Evolutionary conservation across 176 grass and related monocot species (phyloP).

Genomic region (Triticum aestivum): DNA sequence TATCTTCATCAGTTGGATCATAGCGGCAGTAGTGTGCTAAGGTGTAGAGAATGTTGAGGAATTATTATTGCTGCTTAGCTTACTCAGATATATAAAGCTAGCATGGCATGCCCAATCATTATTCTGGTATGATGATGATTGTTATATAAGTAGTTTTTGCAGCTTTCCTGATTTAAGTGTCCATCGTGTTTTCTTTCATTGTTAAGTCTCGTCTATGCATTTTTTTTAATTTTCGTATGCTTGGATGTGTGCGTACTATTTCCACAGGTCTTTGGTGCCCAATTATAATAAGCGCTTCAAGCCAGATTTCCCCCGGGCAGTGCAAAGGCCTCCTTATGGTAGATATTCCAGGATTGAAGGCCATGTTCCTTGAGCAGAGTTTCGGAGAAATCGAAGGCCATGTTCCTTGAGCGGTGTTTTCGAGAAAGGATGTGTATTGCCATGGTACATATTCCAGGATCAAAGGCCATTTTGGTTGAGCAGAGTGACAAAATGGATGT

Average conservation of each 20-base stretch:
- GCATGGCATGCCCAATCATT: not conserved
- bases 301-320: constrained; percentile 34
- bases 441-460: constrained; percentile 45
- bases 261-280: constrained; percentile 30
- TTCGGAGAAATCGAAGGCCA: constrained; percentile 19
- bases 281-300: constrained; percentile 59
- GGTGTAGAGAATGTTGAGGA: not conserved
- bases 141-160: not conserved
- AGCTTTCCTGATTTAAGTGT: not conserved
- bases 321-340: constrained; percentile 52
- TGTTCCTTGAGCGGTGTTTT: constrained; percentile 36
- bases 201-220: not conserved
- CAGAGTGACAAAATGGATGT: not conserved
- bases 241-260: constrained; percentile 4
- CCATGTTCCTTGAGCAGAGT: constrained; percentile 41
- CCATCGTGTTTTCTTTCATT: not conserved
- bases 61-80: not conserved
- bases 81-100: not conserved
- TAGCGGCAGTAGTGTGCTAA: not conserved
- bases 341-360: constrained; percentile 55
- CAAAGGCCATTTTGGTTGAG: constrained; percentile 38
- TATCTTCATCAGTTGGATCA: not conserved
- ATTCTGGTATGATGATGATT: not conserved
- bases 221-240: not conserved
- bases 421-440: not conserved